Evolutionary conservation across 345 rosid species (phyloP).

Genomic region (Hirschfeldia incana): DNA sequence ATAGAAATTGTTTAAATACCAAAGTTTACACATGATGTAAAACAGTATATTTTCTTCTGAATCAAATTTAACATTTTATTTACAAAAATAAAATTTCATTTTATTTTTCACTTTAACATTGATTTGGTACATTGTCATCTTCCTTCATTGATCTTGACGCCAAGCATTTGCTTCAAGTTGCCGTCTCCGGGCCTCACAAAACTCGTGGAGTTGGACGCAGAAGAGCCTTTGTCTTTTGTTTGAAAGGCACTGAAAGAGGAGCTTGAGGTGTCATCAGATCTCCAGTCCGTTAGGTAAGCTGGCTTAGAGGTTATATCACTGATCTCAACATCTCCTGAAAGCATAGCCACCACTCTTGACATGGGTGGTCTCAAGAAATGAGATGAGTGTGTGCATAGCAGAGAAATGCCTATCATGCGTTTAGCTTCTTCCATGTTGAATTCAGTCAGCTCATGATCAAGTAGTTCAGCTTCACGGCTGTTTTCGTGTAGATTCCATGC

Average conservation of each 20-base stretch:
- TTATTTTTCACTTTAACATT: too few relatives aligned
- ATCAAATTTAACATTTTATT: not conserved
- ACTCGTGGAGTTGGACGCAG: not conserved
- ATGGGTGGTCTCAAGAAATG: constrained; percentile 1
- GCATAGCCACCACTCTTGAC: not conserved
- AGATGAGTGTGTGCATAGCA: constrained; percentile 61
- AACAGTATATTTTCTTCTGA: too few relatives aligned
- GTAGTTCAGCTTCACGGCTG: constrained; percentile 41
- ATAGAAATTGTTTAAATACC: not conserved
- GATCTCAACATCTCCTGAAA: not conserved
- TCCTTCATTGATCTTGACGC: not conserved
- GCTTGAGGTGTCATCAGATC: constrained; percentile 42
- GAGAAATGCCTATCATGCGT: constrained; percentile 54
- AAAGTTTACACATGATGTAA: not conserved
- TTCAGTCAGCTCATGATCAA: not conserved
- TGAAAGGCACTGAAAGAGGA: not conserved
- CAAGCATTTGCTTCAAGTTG: not conserved
- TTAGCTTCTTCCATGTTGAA: constrained; percentile 18
- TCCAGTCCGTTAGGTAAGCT: constrained; percentile 28
- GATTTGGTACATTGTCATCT: not conserved
- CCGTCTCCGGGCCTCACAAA: not conserved
- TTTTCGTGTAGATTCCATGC: constrained; percentile 61
- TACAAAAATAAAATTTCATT: too few relatives aligned
- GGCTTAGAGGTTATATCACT: not conserved
- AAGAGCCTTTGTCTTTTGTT: not conserved